Evolutionary conservation across 2,329 filamentous ascomycete genomes (phyloP).

Genomic region (Pestalotiopsis sp.): DNA sequence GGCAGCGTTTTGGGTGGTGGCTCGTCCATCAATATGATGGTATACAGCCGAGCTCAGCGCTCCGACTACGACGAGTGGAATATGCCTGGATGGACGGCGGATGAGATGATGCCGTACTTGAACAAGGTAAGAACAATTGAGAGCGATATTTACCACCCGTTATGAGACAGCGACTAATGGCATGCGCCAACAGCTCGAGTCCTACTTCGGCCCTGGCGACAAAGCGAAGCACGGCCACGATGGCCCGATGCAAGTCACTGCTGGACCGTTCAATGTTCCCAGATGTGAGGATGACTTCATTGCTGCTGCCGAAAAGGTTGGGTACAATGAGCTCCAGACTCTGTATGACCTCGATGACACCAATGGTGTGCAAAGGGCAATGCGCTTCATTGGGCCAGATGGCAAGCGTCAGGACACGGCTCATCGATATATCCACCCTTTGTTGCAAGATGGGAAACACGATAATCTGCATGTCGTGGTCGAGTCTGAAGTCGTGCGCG

Average conservation of each 20-base stretch:
- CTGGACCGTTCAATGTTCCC: constrained; percentile 44
- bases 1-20: constrained; percentile 58
- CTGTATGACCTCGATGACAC: constrained; percentile 19
- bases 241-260: constrained; percentile 52
- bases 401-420: constrained; percentile 16
- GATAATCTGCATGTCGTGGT: constrained; percentile 34
- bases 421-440: constrained; percentile 49
- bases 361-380: constrained; percentile 17
- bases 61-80: constrained; percentile 36
- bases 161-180: constrained; percentile 36
- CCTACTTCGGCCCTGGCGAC: constrained; percentile 36
- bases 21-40: constrained; percentile 53
- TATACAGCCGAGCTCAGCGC: constrained; percentile 38
- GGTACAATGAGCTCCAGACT: constrained; percentile 31
- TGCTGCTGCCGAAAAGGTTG: constrained; percentile 45
- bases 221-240: constrained; percentile 46
- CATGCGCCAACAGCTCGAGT: constrained; percentile 26
- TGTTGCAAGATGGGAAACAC: constrained; percentile 38
- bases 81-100: constrained; percentile 31
- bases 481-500: constrained; percentile 39
- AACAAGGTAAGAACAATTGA: constrained; percentile 43
- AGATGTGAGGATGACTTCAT: constrained; percentile 48
- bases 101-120: constrained; percentile 49
- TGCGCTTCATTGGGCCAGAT: background rate
- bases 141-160: background rate